phyloP scores from a whole-genome alignment of 176 grass and related monocot species.

The Zizania latifolia region DNA sequence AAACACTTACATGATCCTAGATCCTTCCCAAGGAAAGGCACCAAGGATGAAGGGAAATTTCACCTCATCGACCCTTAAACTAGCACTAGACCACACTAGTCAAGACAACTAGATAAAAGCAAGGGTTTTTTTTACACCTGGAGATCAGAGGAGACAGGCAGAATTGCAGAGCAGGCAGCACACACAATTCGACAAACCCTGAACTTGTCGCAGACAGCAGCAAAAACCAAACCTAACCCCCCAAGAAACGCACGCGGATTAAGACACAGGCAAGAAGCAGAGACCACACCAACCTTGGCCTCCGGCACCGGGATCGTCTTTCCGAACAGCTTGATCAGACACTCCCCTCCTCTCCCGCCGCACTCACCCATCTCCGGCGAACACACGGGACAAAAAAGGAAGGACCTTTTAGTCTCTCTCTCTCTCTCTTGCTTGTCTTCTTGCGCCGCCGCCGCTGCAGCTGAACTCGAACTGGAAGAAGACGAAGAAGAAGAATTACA shows the following conservation, averaged over 20 bases:
- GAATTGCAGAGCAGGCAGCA: background rate
- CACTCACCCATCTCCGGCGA: slow-evolving; percentile 17
- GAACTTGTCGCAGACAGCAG: too few relatives aligned
- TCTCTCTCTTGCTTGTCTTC: background rate
- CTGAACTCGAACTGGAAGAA: background rate
- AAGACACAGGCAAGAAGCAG: background rate
- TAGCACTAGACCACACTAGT: background rate
- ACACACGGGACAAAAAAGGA: too few relatives aligned
- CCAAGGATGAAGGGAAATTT: background rate
- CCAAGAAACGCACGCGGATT: background rate
- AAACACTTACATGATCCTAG: background rate
- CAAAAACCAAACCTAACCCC: background rate
- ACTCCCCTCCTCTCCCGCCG: slow-evolving; percentile 28
- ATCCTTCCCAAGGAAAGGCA: background rate
- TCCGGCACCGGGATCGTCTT: slow-evolving; percentile 57
- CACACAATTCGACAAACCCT: too few relatives aligned
- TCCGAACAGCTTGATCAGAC: slow-evolving; percentile 66
- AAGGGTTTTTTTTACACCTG: background rate
- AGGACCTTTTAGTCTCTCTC: background rate
- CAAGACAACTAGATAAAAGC: too few relatives aligned
- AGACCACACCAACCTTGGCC: slow-evolving; percentile 34
- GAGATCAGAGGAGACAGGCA: background rate
- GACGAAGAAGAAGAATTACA: too few relatives aligned
- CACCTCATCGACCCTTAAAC: background rate
- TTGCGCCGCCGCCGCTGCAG: too few relatives aligned